Percentiles rank a stretch among this genome's conserved stretches.
Evolutionary conservation across 169 alveolate species (phyloP).

Genomic region (Cryptosporidium bovis): DNA sequence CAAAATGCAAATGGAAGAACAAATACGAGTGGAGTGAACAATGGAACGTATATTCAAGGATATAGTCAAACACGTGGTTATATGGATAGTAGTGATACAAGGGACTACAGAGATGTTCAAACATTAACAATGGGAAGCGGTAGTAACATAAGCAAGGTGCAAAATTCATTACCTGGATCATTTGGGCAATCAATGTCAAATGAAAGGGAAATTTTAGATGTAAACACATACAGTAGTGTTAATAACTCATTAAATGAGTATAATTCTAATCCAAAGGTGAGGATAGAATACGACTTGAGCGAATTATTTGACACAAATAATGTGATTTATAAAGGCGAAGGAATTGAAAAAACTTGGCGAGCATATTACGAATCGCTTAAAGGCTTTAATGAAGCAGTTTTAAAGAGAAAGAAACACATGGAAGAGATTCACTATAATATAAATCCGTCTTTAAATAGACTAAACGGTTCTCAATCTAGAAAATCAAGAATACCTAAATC

Average conservation of each 20-base stretch:
- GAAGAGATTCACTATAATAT: slow-evolving; percentile 41
- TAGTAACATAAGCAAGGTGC: not conserved
- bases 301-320: slow-evolving; percentile 35
- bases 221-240: not conserved
- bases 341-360: slow-evolving; percentile 55
- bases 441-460: slow-evolving; percentile 21
- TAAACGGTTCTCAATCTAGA: slow-evolving; percentile 56
- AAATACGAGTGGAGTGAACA: no score
- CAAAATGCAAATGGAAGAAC: not conserved
- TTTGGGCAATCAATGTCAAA: not conserved
- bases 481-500: slow-evolving; percentile 41
- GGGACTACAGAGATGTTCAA: not conserved
- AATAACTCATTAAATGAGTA: not conserved
- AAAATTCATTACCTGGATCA: not conserved
- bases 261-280: slow-evolving; percentile 3
- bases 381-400: slow-evolving; percentile 12
- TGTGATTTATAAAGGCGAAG: slow-evolving; percentile 51
- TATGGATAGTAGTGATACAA: not conserved
- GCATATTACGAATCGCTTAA: slow-evolving; percentile 31
- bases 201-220: not conserved
- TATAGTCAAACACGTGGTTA: no score
- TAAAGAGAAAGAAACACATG: slow-evolving; percentile 11
- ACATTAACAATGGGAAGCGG: not conserved
- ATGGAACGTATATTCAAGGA: not conserved
- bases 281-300: slow-evolving; percentile 50